These are phyloP conservation scores for Medicago lupulina DNA, from an alignment of 306 rosid species.

Conservation along the genomic window DNA sequence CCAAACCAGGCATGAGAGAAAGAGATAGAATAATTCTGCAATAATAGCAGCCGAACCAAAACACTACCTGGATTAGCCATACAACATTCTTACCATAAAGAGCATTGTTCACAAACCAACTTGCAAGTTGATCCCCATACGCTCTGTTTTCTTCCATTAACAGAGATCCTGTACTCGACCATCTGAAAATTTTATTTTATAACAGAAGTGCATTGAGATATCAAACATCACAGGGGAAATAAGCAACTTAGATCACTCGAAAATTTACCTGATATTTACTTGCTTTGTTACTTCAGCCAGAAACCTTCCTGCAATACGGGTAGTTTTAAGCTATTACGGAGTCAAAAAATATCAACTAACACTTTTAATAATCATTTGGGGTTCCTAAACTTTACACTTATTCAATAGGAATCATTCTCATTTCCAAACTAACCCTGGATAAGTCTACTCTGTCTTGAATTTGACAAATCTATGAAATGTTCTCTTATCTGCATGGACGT, in stretches of 20 bases:
- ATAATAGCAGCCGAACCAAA: slow-evolving; percentile 25
- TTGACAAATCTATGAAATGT: slow-evolving; percentile 95
- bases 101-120: slow-evolving; percentile 89
- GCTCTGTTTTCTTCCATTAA: slow-evolving; percentile 91
- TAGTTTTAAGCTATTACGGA: slow-evolving; percentile 32
- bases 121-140: slow-evolving; percentile 95
- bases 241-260: not conserved
- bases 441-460: slow-evolving; percentile 95
- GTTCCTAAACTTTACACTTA: slow-evolving; percentile 20
- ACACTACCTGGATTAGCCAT: slow-evolving; percentile 88
- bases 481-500: slow-evolving; percentile 94
- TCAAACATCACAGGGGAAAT: not conserved
- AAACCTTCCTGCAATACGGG: slow-evolving; percentile 70
- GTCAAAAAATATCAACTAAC: slow-evolving; percentile 34
- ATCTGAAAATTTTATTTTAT: slow-evolving; percentile 59
- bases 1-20: not conserved
- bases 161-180: slow-evolving; percentile 93
- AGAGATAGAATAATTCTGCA: not conserved
- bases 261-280: slow-evolving; percentile 80
- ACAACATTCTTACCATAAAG: slow-evolving; percentile 83
- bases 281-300: slow-evolving; percentile 83
- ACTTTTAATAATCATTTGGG: slow-evolving; percentile 30
- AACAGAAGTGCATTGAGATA: slow-evolving; percentile 30
- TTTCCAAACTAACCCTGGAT: slow-evolving; percentile 74
- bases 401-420: slow-evolving; percentile 27